Conservation (phyloP, 495 filamentous ascomycete species). For the Lichenothelia convexa region DNA sequence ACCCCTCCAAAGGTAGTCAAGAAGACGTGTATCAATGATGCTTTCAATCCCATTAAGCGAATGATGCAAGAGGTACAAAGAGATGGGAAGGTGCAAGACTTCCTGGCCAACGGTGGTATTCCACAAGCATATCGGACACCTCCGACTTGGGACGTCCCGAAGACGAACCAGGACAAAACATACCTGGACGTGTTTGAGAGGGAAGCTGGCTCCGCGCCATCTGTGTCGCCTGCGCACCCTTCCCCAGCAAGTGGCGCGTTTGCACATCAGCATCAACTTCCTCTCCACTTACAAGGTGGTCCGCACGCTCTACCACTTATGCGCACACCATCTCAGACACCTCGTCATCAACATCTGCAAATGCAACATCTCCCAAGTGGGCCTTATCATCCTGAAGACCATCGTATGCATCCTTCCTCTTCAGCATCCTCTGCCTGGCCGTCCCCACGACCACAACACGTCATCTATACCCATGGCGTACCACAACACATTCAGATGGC, state of each 20-base stretch:
- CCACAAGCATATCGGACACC: slow-evolving; percentile 57
- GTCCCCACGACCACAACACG: slow-evolving; percentile 53
- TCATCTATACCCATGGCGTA: slow-evolving; percentile 58
- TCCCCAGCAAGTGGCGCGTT: slow-evolving; percentile 41
- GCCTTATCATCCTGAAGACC: slow-evolving; percentile 56
- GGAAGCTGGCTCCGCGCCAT: slow-evolving; percentile 28
- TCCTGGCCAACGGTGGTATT: slow-evolving; percentile 51
- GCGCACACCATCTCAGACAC: slow-evolving; percentile 17
- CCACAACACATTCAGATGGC: slow-evolving; percentile 45
- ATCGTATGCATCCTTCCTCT: slow-evolving; percentile 69
- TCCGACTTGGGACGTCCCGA: slow-evolving; percentile 55
- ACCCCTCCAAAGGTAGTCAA: slow-evolving; percentile 40
- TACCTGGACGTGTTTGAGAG: slow-evolving; percentile 65
- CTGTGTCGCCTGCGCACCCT: slow-evolving; percentile 52
- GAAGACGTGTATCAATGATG: slow-evolving; percentile 40
- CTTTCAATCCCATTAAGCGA: slow-evolving; percentile 60
- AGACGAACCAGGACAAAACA: slow-evolving; percentile 45
- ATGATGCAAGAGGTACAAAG: slow-evolving; percentile 37
- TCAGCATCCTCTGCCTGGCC: slow-evolving; percentile 59
- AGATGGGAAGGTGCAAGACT: slow-evolving; percentile 29
- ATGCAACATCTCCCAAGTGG: slow-evolving; percentile 26
- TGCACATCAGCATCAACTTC: slow-evolving; percentile 62
- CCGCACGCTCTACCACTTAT: slow-evolving; percentile 11
- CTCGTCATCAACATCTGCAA: slow-evolving; percentile 17
- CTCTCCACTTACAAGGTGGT: slow-evolving; percentile 25